These are phyloP conservation scores for Wickerhamomyces pijperi DNA, from an alignment of 805 yeast species.

Conservation along the genomic window DNA sequence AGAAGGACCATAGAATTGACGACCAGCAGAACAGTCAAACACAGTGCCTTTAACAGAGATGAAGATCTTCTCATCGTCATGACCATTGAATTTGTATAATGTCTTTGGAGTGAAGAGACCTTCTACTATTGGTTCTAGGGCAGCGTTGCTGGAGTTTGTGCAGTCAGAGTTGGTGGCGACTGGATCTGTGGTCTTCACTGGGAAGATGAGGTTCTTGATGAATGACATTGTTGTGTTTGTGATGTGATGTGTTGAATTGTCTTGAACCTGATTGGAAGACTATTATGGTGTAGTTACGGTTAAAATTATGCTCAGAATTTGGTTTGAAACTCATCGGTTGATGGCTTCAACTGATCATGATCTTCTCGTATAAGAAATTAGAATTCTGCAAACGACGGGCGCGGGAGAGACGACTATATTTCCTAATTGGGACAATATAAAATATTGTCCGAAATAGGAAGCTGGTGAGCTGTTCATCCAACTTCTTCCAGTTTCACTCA, in stretches of 20 bases:
- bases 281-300: no score
- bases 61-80: slow-evolving; percentile 67
- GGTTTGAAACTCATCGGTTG: not conserved
- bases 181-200: slow-evolving; percentile 17
- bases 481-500: no score
- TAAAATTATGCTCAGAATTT: no score
- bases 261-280: not conserved
- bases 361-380: no score
- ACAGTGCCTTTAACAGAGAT: slow-evolving; percentile 81
- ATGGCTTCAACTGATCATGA: not conserved
- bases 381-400: no score
- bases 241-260: no score
- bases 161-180: slow-evolving; percentile 4
- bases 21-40: slow-evolving; percentile 71
- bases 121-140: slow-evolving; percentile 27
- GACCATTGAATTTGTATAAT: slow-evolving; percentile 70
- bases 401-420: no score
- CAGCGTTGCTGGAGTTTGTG: slow-evolving; percentile 4
- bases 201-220: slow-evolving; percentile 17
- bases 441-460: no score
- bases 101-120: slow-evolving; percentile 62
- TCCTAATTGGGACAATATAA: no score
- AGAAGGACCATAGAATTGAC: slow-evolving; percentile 87
- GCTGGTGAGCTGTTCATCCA: no score
- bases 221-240: slow-evolving; percentile 13